phyloP scores from a whole-genome alignment of 345 rosid species.

The Pelargonium nanum region DNA sequence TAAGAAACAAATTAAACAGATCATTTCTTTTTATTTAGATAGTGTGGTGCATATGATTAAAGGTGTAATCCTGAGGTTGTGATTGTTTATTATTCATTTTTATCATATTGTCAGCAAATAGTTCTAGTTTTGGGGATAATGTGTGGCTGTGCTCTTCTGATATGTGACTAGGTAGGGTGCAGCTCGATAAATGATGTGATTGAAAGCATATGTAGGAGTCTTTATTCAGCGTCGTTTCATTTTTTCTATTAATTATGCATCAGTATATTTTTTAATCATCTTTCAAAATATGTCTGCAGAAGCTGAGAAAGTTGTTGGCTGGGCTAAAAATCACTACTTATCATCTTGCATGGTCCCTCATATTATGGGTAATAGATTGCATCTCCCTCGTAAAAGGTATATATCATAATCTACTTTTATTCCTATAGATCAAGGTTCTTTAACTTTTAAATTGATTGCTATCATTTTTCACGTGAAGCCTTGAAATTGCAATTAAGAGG shows the following conservation, averaged over 20 bases:
- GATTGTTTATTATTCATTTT: too few relatives aligned
- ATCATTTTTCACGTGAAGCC: conserved; percentile 43
- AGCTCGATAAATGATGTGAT: neutral
- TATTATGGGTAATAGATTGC: conserved; percentile 56
- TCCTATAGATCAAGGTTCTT: conserved; percentile 1
- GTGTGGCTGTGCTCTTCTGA: neutral
- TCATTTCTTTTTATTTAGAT: neutral
- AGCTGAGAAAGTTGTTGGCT: conserved; percentile 89
- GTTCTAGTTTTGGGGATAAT: neutral
- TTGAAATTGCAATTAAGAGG: conserved; percentile 70
- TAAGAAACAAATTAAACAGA: conserved; percentile 31
- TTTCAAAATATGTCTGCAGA: conserved; percentile 29
- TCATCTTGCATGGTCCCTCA: conserved; percentile 56
- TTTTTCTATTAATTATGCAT: neutral
- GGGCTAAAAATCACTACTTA: conserved; percentile 87
- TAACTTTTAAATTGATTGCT: conserved; percentile 16
- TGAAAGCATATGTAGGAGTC: neutral
- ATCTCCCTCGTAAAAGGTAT: conserved; percentile 82
- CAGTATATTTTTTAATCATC: neutral
- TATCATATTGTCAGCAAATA: too few relatives aligned
- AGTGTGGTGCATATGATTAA: neutral
- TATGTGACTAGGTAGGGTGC: neutral
- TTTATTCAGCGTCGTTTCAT: too few relatives aligned
- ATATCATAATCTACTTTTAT: neutral
- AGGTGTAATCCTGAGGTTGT: neutral